Base-by-base conservation (phyloP, 768 basidiomycete species). In the Arthromyces matolae region DNA sequence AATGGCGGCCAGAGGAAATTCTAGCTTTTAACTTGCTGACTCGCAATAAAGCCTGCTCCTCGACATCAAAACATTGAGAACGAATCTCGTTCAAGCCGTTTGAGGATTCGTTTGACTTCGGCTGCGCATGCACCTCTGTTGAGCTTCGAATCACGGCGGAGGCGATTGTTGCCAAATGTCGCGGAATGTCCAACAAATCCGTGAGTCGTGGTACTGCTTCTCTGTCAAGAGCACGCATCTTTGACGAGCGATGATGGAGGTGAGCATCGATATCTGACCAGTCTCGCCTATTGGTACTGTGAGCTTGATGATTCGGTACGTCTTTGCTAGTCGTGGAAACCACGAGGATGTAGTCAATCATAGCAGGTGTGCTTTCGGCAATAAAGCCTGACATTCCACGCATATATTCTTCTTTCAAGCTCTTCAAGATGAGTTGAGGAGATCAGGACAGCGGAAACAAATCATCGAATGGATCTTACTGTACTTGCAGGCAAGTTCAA, bases 201-300 rank as follows among this genome's bases (percentile, higher is more conserved):
- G 91, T 89, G 23, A 85, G 74, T 29, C 78, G 69, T 9, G 88
- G 86, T 14, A 90, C 78, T 4, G 86, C 73, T 61, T 93, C 89
- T 54, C 78, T 72, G 49, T 80, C 73, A 20, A 93, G 68, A 13
- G 75, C 62, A 4, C 79, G 71, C 64, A 88, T 80, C 1, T 59
- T 71, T 3, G 70, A 64, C 7, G 76, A 75, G 27, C 86, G 78
- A 54, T 83, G 78, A 27, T 77, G 74, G 36, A 88, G 67, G 33
- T 74, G 70, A 57, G 80, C 77, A 47, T 79, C 68, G 42, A 81
- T 72, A 48, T 73, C 71, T 37, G 78, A 62, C 8, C 79, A 75
- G 38, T 81, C 77, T 54, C 79, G 77, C 34, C 74, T 70, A 39
- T 73, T 70, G 37, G 61, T 58, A 19, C 62, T 62, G 37, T 60